Base-by-base conservation (phyloP, 2,329 filamentous ascomycete species). In the Akanthomyces lecanii region DNA sequence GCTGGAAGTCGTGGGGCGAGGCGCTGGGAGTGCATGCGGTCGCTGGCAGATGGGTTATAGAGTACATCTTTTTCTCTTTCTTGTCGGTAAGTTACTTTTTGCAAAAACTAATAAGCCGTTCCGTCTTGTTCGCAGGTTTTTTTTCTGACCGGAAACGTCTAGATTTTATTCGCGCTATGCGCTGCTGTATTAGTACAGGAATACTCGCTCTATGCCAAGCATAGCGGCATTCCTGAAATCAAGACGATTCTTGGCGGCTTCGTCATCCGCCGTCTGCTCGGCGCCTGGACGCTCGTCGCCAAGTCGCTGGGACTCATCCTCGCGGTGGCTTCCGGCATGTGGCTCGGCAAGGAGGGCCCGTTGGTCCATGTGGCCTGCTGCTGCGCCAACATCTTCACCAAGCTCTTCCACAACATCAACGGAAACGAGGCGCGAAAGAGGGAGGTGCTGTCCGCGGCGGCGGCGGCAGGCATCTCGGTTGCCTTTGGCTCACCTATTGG, bases 351-450 rank as follows among this genome's bases (percentile, higher is more conserved):
- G 75, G 94, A 99, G 79, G 94, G 94, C 1, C 94, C 94, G 0
- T 78, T 98, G 44, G 94, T 99, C 6, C 94, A 99, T 75, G 93
- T 98, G 25, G 94, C 94, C 64, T 98, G 95, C 77, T 98, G 95
- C 75, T 97, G 93, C 72, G 92, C 94, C 85, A 96, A 96, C 73
- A 79, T 94, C 11, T 97, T 96, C 68, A 81, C 84, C 48, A 76
- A 96, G 74, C 79, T 94, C 8, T 97, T 96, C 68, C 81, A 84
- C 50, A 76, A 84, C 67, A 88, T 98, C 65, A 91, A 91, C 67
- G 83, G 82, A 59, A 98, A 99, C 71, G 94, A 99, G 84, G 93
- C 94, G 63, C 89, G 95, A 56, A 97, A 97, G 78, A 85, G 95
- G 69, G 95, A 98, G 74, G 88, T 97, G 0, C 80, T 99, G 2